A percentile compares a stretch with the other conserved stretches of the same genome.
phyloP scores from a whole-genome alignment of 176 grass and related monocot species.

The Microstegium vimineum region DNA sequence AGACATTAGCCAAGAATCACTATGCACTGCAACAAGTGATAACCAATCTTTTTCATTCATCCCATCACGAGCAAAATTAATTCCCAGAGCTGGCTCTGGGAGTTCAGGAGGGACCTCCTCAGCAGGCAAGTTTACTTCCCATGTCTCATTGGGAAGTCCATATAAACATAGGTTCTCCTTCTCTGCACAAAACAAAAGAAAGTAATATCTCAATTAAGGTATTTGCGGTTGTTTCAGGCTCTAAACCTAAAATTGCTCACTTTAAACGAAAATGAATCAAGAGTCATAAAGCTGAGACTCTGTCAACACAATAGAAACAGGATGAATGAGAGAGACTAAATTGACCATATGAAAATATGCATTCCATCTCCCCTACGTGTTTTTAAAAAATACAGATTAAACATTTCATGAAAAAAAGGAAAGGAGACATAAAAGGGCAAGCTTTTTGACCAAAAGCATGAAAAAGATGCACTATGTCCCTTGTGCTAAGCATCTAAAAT shows the following conservation, averaged over 20 bases:
- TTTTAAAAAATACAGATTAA: not conserved
- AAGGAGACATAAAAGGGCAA: not conserved
- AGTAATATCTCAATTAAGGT: not conserved
- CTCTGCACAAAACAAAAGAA: constrained; percentile 19
- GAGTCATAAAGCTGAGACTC: not conserved
- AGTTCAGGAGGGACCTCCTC: constrained; percentile 71
- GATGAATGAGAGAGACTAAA: not conserved
- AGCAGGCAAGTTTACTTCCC: constrained; percentile 69
- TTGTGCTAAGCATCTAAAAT: not conserved
- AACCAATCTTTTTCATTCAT: constrained; percentile 70
- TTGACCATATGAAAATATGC: not conserved
- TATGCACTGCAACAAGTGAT: constrained; percentile 60
- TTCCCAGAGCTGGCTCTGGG: constrained; percentile 66
- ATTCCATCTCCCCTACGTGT: not conserved
- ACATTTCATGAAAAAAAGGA: not conserved
- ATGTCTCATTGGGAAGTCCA: constrained; percentile 61
- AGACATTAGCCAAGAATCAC: constrained; percentile 67
- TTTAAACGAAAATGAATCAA: not conserved
- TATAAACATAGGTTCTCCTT: constrained; percentile 78
- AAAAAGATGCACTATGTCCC: not conserved
- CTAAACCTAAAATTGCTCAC: not conserved
- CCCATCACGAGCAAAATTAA: constrained; percentile 66
- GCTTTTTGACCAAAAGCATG: not conserved
- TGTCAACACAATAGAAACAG: not conserved
- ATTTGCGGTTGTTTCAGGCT: not conserved